These are phyloP conservation scores for Coccinonectria pachysandricola DNA, from an alignment of 2,329 filamentous ascomycete genomes.

Conservation along the genomic window DNA sequence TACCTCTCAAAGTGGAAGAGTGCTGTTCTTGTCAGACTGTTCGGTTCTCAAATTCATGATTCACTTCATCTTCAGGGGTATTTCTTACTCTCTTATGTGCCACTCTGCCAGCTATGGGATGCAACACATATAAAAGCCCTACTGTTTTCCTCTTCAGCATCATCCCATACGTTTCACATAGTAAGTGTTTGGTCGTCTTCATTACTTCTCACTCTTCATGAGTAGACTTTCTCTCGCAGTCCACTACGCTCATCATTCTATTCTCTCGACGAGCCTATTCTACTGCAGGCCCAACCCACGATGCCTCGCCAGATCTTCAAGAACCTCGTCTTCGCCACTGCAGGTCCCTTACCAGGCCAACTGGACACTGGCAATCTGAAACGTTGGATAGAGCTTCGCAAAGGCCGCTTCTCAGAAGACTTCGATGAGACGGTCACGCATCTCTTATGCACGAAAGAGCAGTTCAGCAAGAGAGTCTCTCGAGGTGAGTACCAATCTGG, in stretches of 20 bases:
- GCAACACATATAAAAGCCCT: too few species aligned
- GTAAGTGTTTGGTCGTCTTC: neutral
- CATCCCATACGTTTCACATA: too few species aligned
- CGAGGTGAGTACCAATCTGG: slow-evolving; percentile 28
- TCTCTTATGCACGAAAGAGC: slow-evolving; percentile 54
- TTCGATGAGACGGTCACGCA: slow-evolving; percentile 56
- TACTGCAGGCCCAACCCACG: neutral
- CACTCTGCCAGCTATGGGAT: too few species aligned
- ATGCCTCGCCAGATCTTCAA: slow-evolving; percentile 38
- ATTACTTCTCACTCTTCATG: neutral
- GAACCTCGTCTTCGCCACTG: slow-evolving; percentile 42
- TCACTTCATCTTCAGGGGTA: too few species aligned
- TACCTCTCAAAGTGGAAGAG: too few species aligned
- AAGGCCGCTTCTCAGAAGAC: slow-evolving; percentile 44
- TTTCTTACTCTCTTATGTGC: too few species aligned
- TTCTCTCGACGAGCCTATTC: neutral
- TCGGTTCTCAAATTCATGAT: too few species aligned
- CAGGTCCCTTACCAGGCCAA: slow-evolving; percentile 44
- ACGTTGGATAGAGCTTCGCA: slow-evolving; percentile 54
- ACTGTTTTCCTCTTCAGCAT: too few species aligned
- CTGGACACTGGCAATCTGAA: slow-evolving; percentile 46
- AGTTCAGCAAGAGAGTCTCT: slow-evolving; percentile 40
- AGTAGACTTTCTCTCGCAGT: too few species aligned
- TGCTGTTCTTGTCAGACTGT: too few species aligned
- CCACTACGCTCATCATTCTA: neutral